Percentiles rank a stretch among this genome's conserved stretches.
These are phyloP conservation scores for Zopfochytrium polystomum DNA, from an alignment of 371 early-diverging fungal species.

Conservation along the genomic window DNA sequence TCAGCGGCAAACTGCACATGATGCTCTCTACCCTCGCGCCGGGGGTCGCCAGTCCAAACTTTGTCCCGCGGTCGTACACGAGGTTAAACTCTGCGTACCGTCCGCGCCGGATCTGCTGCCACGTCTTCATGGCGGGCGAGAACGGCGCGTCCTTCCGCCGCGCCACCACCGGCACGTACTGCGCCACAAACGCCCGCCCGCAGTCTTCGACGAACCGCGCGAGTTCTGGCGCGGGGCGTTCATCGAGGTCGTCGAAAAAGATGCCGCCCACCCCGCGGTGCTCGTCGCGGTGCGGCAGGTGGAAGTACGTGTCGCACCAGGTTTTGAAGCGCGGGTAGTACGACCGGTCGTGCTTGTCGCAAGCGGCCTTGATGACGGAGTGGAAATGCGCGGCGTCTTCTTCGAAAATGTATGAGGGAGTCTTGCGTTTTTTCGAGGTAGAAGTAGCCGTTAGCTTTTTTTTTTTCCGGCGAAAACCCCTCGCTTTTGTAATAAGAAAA, in stretches of 20 bases:
- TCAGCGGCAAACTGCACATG: slow-evolving; percentile 50
- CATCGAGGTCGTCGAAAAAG: too few species aligned
- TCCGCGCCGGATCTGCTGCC: slow-evolving; percentile 59
- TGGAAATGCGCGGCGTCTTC: too few species aligned
- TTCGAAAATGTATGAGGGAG: slow-evolving; percentile 50
- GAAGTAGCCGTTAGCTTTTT: too few species aligned
- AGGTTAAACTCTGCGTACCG: slow-evolving; percentile 60
- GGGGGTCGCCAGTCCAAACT: slow-evolving; percentile 59
- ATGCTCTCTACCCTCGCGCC: slow-evolving; percentile 55
- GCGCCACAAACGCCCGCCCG: slow-evolving; percentile 38
- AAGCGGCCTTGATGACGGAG: slow-evolving; percentile 43
- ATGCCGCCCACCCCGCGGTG: too few species aligned
- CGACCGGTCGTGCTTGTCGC: slow-evolving; percentile 46
- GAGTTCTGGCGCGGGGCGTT: slow-evolving; percentile 22
- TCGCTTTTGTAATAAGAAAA: too few species aligned
- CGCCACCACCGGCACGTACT: slow-evolving; percentile 51
- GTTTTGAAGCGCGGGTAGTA: slow-evolving; percentile 56
- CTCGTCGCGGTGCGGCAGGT: slow-evolving; percentile 47
- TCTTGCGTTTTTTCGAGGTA: too few species aligned
- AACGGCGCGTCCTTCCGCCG: slow-evolving; percentile 40
- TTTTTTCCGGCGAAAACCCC: too few species aligned
- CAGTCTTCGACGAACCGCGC: slow-evolving; percentile 46
- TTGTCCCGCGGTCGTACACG: slow-evolving; percentile 57
- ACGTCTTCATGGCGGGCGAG: slow-evolving; percentile 42
- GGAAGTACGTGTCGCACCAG: slow-evolving; percentile 58